Conservation (phyloP, 441 rosid genomes). For the Euphorbia celastroides region DNA sequence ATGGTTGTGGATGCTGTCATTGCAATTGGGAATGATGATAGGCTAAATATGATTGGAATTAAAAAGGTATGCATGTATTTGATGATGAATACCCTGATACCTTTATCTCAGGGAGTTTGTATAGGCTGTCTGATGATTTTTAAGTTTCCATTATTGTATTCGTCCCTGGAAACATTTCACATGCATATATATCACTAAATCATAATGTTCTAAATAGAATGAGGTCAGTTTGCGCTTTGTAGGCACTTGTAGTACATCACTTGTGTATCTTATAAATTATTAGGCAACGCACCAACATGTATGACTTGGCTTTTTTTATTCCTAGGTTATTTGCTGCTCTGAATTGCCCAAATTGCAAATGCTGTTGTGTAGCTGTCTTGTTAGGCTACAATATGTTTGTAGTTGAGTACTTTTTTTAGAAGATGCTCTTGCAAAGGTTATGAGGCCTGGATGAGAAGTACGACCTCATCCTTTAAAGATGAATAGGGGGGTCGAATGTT, state of each 20-base stretch:
- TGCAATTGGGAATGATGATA: conserved; percentile 76
- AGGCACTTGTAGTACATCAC: background rate
- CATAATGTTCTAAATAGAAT: background rate
- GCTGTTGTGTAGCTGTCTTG: background rate
- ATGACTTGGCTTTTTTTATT: background rate
- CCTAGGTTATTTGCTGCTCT: background rate
- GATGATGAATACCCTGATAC: background rate
- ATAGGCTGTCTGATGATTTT: background rate
- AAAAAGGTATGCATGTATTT: conserved; percentile 56
- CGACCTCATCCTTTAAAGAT: background rate
- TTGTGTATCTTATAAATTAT: background rate
- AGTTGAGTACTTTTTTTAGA: background rate
- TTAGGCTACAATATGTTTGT: background rate
- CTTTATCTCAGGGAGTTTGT: background rate
- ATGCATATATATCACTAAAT: background rate
- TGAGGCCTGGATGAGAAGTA: background rate
- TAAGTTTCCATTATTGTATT: background rate
- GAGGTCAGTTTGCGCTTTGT: background rate
- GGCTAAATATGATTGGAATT: conserved; percentile 81
- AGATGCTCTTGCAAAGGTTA: background rate
- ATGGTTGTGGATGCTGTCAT: conserved; percentile 96
- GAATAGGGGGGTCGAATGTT: background rate
- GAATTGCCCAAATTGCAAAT: too few species aligned
- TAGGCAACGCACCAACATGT: background rate
- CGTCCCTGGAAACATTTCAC: background rate